A percentile compares a stretch with the other conserved stretches of the same genome.
Evolutionary conservation across 2,329 filamentous ascomycete species (phyloP).

Genomic region (Trichoderma oligosporum): DNA sequence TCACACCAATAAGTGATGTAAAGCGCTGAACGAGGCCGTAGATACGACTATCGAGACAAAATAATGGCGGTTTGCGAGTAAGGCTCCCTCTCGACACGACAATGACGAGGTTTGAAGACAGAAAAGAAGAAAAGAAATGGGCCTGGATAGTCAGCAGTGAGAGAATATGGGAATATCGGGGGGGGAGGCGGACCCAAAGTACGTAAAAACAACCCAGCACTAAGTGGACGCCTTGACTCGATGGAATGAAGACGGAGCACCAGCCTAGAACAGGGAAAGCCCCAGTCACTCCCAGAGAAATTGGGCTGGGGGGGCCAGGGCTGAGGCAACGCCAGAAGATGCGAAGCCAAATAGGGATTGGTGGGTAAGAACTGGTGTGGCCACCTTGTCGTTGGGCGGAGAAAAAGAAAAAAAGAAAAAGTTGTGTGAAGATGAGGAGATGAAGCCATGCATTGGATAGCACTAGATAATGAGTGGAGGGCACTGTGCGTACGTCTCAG

Average conservation of each 20-base stretch:
- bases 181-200: constrained; percentile 11
- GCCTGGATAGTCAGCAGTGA: constrained; percentile 8
- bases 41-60: not conserved
- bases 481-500: constrained; percentile 17
- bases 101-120: not conserved
- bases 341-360: not conserved
- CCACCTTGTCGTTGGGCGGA: not conserved
- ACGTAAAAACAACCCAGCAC: constrained; percentile 14
- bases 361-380: not conserved
- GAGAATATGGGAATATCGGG: not conserved
- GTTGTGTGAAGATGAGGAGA: not conserved
- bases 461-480: not conserved
- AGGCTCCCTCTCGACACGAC: not conserved
- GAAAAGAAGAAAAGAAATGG: constrained; percentile 9
- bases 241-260: constrained; percentile 18
- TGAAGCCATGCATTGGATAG: not conserved
- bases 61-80: not conserved
- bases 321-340: constrained; percentile 3
- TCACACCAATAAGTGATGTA: not conserved
- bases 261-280: constrained; percentile 17
- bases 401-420: not conserved
- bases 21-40: not conserved
- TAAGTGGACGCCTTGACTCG: not conserved
- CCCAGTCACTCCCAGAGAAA: not conserved
- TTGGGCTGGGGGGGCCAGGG: constrained; percentile 15